Conservation (phyloP, 345 rosid genomes). For the Eutrema heterophyllum region DNA sequence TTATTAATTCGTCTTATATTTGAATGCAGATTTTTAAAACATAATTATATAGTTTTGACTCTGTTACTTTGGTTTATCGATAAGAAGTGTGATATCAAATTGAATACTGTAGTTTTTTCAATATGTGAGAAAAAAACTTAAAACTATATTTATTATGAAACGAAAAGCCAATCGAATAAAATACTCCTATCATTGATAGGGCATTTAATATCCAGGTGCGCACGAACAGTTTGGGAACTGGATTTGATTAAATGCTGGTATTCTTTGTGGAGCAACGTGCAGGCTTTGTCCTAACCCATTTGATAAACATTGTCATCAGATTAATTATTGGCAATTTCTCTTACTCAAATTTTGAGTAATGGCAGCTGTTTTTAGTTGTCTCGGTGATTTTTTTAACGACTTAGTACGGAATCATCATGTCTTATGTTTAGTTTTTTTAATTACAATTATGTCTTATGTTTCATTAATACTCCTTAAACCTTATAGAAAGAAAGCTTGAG, state of each 20-base stretch:
- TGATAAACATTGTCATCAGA: not conserved
- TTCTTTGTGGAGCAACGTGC: constrained; percentile 8
- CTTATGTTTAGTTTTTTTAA: not conserved
- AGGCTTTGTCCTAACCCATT: not conserved
- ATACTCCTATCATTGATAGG: not conserved
- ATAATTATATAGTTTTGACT: no score
- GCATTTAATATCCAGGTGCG: not conserved
- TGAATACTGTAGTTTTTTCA: no score
- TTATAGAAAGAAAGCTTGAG: not conserved
- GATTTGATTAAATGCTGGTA: not conserved
- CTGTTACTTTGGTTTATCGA: no score
- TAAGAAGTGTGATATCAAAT: no score
- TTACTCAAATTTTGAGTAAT: not conserved
- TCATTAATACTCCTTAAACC: not conserved
- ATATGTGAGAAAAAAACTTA: no score
- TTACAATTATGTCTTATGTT: not conserved
- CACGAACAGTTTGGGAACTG: constrained; percentile 5
- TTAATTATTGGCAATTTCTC: not conserved
- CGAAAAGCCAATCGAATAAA: not conserved
- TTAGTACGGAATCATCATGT: not conserved
- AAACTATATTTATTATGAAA: no score
- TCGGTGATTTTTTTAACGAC: not conserved
- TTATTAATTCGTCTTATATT: no score
- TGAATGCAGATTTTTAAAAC: no score
- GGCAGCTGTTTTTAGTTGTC: constrained; percentile 17